Evolutionary conservation across 345 rosid genomes (phyloP).

Genomic region (Dimocarpus longan): DNA sequence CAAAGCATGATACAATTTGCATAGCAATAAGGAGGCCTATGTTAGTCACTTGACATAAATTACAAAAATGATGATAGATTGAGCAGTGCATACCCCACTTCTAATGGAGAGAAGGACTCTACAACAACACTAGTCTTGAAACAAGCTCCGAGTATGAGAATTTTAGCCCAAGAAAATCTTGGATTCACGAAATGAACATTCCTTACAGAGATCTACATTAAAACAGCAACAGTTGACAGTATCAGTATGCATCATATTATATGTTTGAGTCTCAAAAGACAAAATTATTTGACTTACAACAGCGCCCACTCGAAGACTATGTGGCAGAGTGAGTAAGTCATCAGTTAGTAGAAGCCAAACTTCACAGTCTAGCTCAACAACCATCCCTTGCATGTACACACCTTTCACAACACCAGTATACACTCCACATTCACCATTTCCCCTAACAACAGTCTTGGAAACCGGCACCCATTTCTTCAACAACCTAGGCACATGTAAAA

Average conservation of each 20-base stretch:
- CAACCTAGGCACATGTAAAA: constrained; percentile 45
- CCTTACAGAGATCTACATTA: constrained; percentile 57
- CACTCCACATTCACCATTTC: constrained; percentile 53
- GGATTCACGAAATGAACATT: constrained; percentile 84
- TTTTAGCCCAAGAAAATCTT: constrained; percentile 64
- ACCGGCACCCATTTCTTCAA: constrained; percentile 31
- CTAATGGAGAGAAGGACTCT: constrained; percentile 76
- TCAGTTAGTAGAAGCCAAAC: constrained; percentile 85
- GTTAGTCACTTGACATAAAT: not conserved
- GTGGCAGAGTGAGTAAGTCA: constrained; percentile 53
- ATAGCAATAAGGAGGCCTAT: not conserved
- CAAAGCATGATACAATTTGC: not conserved
- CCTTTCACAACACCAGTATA: constrained; percentile 74
- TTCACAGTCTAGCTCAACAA: constrained; percentile 78
- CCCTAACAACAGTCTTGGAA: constrained; percentile 30
- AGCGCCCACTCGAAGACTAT: constrained; percentile 71
- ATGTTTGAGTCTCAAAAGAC: not conserved
- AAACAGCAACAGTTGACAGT: constrained; percentile 12
- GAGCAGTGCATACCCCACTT: constrained; percentile 53
- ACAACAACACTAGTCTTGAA: constrained; percentile 66
- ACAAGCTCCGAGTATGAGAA: constrained; percentile 82
- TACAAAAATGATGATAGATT: constrained; percentile 14
- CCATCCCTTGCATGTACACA: constrained; percentile 73
- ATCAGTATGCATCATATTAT: not conserved
- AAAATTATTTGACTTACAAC: constrained; percentile 52